Evolutionary conservation across 768 basidiomycete species (phyloP).

Genomic region (Sistotremastrum suecicum): DNA sequence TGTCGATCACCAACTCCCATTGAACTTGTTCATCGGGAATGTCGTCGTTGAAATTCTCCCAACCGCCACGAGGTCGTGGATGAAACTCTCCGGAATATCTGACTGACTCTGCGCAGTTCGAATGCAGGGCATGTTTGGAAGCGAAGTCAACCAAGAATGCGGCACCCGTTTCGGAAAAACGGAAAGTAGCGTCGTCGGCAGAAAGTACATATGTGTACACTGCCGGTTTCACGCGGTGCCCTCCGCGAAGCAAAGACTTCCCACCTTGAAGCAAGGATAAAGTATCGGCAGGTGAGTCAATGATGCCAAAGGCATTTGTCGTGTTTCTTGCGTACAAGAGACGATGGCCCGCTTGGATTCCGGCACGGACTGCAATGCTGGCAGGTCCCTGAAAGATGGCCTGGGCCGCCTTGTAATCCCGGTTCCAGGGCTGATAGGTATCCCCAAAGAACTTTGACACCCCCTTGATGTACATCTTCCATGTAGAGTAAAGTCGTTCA

Average conservation of each 20-base stretch:
- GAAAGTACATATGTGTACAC: conserved; percentile 81
- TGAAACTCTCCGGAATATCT: conserved; percentile 74
- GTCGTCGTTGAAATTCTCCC: conserved; percentile 44
- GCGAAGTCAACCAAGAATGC: conserved; percentile 80
- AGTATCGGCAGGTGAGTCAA: conserved; percentile 35
- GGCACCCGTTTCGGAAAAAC: conserved; percentile 79
- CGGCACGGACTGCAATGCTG: conserved; percentile 47
- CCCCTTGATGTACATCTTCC: conserved; percentile 50
- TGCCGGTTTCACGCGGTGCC: conserved; percentile 56
- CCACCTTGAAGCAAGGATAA: conserved; percentile 37
- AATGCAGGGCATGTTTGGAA: conserved; percentile 76
- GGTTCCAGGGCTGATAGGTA: conserved; percentile 51
- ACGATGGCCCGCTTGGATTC: conserved; percentile 58
- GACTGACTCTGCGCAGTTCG: conserved; percentile 53
- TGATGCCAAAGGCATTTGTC: conserved; percentile 45
- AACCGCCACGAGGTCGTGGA: conserved; percentile 55
- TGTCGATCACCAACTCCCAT: conserved; percentile 81
- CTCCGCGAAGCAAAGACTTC: conserved; percentile 7
- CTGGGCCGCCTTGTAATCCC: conserved; percentile 52
- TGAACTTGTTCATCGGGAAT: conserved; percentile 37
- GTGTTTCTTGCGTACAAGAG: conserved; percentile 61
- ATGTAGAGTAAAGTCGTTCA: conserved; percentile 58
- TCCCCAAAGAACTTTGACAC: conserved; percentile 46
- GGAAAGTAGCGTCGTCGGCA: conserved; percentile 56
- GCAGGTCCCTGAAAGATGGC: conserved; percentile 53